Conservation (phyloP, 2,329 filamentous ascomycete species). For the Alternaria incomplexa region DNA sequence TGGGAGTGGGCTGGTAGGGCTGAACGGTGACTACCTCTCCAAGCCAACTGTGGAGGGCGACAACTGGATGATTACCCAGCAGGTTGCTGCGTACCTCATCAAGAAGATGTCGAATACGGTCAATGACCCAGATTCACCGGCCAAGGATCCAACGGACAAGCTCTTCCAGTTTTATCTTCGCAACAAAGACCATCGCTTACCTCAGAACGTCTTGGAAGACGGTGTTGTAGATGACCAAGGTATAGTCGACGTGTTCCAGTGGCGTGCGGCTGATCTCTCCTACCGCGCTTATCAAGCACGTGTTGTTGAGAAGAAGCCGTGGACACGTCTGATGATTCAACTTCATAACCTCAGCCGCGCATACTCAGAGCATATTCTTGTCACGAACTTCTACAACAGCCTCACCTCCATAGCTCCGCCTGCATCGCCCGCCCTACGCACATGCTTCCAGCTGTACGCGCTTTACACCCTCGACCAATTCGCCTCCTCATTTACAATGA, state of each 20-base stretch:
- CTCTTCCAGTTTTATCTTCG: conserved; percentile 52
- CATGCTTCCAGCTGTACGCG: conserved; percentile 57
- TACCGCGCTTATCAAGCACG: conserved; percentile 53
- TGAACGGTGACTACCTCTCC: conserved; percentile 59
- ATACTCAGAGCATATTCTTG: conserved; percentile 58
- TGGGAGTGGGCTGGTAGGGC: conserved; percentile 58
- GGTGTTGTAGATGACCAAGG: conserved; percentile 46
- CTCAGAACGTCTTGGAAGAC: conserved; percentile 31
- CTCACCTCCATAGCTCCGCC: conserved; percentile 25
- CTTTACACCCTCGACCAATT: conserved; percentile 56
- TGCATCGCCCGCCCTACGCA: conserved; percentile 47
- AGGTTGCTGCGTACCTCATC: conserved; percentile 58
- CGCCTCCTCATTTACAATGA: conserved; percentile 54
- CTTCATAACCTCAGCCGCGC: conserved; percentile 52
- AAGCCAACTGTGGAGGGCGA: conserved; percentile 64
- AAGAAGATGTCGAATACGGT: conserved; percentile 58
- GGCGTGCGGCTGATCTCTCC: conserved; percentile 53
- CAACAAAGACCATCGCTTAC: conserved; percentile 32
- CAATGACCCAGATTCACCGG: conserved; percentile 36
- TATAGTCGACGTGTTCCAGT: conserved; percentile 54
- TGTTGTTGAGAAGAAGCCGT: conserved; percentile 54
- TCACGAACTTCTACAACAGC: conserved; percentile 55
- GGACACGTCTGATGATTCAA: conserved; percentile 55
- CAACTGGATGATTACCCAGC: conserved; percentile 65
- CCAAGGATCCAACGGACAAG: conserved; percentile 50